phyloP scores from a whole-genome alignment of 192 early-diverging fungal genomes.

The Spinellus fusiger region DNA sequence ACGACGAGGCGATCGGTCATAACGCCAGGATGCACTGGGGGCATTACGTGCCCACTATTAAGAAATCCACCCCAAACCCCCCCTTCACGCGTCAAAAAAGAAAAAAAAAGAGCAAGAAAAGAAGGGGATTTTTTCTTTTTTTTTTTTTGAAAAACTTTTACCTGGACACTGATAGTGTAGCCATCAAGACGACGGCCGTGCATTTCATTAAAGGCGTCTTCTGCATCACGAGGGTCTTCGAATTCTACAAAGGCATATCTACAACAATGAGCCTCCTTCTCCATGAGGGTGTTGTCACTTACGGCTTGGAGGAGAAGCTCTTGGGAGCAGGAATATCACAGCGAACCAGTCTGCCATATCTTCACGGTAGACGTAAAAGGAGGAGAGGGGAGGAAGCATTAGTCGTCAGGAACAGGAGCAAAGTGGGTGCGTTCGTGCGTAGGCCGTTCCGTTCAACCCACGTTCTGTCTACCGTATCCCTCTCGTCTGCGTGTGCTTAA shows the following conservation, averaged over 20 bases:
- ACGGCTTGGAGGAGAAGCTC: constrained; percentile 58
- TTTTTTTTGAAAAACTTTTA: constrained; percentile 13
- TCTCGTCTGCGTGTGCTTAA: neutral
- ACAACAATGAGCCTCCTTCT: neutral
- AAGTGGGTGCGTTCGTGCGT: neutral
- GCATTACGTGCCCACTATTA: constrained; percentile 81
- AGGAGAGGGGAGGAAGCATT: neutral
- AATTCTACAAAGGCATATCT: constrained; percentile 97
- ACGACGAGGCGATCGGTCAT: constrained; percentile 51
- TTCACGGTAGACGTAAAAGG: constrained; percentile 24
- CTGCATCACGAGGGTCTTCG: constrained; percentile 85
- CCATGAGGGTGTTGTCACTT: constrained; percentile 28
- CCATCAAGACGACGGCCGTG: constrained; percentile 79
- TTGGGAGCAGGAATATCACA: constrained; percentile 83
- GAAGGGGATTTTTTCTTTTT: neutral
- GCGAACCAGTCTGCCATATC: constrained; percentile 79
- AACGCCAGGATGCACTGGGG: constrained; percentile 75
- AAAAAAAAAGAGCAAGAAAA: neutral
- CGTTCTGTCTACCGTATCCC: neutral
- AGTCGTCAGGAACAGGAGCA: neutral
- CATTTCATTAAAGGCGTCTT: constrained; percentile 92
- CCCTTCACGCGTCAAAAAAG: neutral
- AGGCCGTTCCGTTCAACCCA: neutral
- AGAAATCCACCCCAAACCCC: too few relatives aligned
- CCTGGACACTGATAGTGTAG: constrained; percentile 76